Evolutionary conservation across 73 alveolate genomes (phyloP), one percentile per base, ranked within the genome.

Genomic region (Stentor roeselii): DNA sequence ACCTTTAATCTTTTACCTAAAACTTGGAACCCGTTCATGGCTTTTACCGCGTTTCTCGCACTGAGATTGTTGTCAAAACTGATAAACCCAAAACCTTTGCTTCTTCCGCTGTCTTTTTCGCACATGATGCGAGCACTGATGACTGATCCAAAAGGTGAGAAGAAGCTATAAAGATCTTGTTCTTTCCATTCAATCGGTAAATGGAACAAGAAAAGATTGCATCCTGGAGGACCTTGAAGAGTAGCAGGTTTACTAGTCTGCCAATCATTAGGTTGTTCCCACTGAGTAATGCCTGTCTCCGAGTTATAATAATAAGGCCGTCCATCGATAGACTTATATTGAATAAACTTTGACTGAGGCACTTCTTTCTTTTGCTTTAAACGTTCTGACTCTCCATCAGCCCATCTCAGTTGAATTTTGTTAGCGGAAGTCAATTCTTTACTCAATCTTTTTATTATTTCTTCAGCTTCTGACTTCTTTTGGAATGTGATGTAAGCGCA

Each of bases 171-270:
- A 30, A 86, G 60, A 21, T 86, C 88, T 11, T 27, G 2, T 36
- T 86, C 88, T 3, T 67, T 78, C 88, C 92, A 86, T 67, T 86
- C 92, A 50, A 60, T 82, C 27, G 92, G 92, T 50, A 86, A 21
- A 42, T 86, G 92, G 59, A 86, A 86, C 60, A 86, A 36, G 50
- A 86, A 86, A 40, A 86, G 37, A 59, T 86, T 86, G 50, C 87
- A 80, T 14, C 91, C 91, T 3, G 88, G 58, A 3, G 84, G 84
- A 21, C 85, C 90, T 75, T 84, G 76, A 31, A 31, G 27, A 0
- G 74, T 31, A 58, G 35, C 0, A 31, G 74, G 2, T 36, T 27
- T 59, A 35, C 84, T 1, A 76, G 78, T 27, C 21, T 60, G 2
- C 42, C n/a, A n/a, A n/a, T n/a, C 27, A 30, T 75, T 34, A 21